phyloP scores from a whole-genome alignment of 345 rosid genomes.

The Hibiscus syriacus region DNA sequence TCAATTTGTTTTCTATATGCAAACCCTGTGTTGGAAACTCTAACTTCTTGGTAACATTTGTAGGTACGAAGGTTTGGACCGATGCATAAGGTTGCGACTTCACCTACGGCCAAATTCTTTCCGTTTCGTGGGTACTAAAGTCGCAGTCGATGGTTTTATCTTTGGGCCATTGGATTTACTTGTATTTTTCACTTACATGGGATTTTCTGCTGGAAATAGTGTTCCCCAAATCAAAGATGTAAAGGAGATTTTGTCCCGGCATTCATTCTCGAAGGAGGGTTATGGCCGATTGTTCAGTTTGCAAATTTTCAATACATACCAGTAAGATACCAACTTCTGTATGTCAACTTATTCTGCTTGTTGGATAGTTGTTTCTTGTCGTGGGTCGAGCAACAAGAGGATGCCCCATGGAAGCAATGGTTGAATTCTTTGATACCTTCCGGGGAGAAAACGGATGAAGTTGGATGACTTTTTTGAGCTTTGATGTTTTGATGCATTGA shows the following conservation, averaged over 20 bases:
- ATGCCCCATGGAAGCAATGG: constrained; percentile 37
- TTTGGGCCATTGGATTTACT: neutral
- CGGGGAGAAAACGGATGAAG: constrained; percentile 15
- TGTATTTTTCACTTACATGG: constrained; percentile 1
- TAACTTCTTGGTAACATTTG: neutral
- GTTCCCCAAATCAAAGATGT: constrained; percentile 24
- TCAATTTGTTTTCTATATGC: too few relatives aligned
- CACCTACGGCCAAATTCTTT: neutral
- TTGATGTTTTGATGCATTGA: neutral
- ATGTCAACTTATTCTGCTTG: constrained; percentile 35
- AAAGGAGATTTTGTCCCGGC: constrained; percentile 29
- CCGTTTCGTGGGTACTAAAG: neutral
- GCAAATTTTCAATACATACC: constrained; percentile 30
- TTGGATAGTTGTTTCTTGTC: constrained; percentile 39
- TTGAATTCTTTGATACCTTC: constrained; percentile 18
- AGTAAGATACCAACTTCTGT: constrained; percentile 33
- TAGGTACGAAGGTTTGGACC: neutral
- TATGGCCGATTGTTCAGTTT: constrained; percentile 32
- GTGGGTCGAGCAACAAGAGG: constrained; percentile 39
- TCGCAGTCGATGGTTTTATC: neutral
- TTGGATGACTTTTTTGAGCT: neutral
- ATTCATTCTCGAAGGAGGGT: constrained; percentile 25
- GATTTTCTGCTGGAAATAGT: constrained; percentile 25
- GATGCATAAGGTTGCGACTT: neutral
- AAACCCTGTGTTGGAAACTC: too few relatives aligned